A percentile compares a stretch with the other conserved stretches of the same genome.
Evolutionary conservation across 352 stramenopile species (phyloP).

Genomic region (Globisporangium viniferum): DNA sequence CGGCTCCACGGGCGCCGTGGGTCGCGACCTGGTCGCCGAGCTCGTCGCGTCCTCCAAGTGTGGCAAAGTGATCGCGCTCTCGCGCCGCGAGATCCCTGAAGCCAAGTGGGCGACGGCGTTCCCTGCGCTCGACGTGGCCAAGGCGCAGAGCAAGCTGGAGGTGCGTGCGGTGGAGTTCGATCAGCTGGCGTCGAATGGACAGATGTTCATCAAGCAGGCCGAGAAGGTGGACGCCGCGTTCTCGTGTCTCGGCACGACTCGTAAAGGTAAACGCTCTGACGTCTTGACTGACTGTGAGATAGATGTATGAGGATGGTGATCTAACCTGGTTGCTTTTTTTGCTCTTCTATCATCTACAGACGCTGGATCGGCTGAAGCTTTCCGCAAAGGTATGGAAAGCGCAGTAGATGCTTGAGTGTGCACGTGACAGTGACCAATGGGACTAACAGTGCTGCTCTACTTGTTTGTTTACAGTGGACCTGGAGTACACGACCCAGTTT

Average conservation of each 20-base stretch:
- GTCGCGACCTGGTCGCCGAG: slow-evolving; percentile 71
- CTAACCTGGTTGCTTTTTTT: neutral
- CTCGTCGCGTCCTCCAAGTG: slow-evolving; percentile 56
- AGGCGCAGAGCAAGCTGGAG: slow-evolving; percentile 48
- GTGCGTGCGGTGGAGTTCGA: slow-evolving; percentile 58
- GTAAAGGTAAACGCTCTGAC: slow-evolving; percentile 32
- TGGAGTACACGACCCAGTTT: slow-evolving; percentile 65
- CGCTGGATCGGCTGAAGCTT: slow-evolving; percentile 59
- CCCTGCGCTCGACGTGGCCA: slow-evolving; percentile 34
- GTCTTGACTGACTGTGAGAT: too few species aligned
- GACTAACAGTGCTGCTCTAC: slow-evolving; percentile 1
- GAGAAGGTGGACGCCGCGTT: slow-evolving; percentile 67
- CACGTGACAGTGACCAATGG: neutral
- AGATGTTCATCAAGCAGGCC: slow-evolving; percentile 15
- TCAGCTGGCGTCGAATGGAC: slow-evolving; percentile 24
- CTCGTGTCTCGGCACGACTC: slow-evolving; percentile 70
- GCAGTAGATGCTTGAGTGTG: neutral
- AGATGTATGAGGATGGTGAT: neutral
- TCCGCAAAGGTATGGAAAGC: slow-evolving; percentile 49
- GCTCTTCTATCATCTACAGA: slow-evolving; percentile 15
- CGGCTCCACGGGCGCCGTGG: slow-evolving; percentile 68
- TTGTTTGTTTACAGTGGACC: slow-evolving; percentile 41
- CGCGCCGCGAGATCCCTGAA: slow-evolving; percentile 51
- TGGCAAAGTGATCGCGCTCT: slow-evolving; percentile 54
- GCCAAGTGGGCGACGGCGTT: slow-evolving; percentile 39